Conservation (phyloP, 352 stramenopile genomes). For the Globisporangium cederbergense region DNA sequence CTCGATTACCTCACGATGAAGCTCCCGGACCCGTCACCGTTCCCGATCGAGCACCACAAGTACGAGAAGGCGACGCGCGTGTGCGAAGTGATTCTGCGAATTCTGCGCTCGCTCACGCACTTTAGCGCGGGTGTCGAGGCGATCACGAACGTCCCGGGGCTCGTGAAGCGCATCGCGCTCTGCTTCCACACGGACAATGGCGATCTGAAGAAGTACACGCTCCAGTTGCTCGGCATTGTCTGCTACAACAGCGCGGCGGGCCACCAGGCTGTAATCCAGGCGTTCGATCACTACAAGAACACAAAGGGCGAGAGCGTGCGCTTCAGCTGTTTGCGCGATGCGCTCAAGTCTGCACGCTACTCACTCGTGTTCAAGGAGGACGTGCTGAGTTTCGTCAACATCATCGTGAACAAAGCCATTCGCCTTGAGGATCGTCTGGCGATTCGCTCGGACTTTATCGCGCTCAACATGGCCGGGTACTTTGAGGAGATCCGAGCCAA, state of each 20-base stretch:
- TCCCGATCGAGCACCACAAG: constrained; percentile 74
- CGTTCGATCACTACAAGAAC: constrained; percentile 83
- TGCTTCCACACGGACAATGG: constrained; percentile 85
- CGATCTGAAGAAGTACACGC: constrained; percentile 78
- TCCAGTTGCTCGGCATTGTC: constrained; percentile 79
- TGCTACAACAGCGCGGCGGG: constrained; percentile 86
- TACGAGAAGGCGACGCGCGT: constrained; percentile 76
- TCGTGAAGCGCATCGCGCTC: constrained; percentile 75
- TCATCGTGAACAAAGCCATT: constrained; percentile 88
- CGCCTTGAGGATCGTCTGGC: constrained; percentile 75
- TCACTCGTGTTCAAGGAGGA: constrained; percentile 88
- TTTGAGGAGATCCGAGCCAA: constrained; percentile 87
- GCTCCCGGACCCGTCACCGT: constrained; percentile 76
- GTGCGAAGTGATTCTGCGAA: constrained; percentile 74
- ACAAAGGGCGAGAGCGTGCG: constrained; percentile 76
- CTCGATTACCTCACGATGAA: constrained; percentile 87
- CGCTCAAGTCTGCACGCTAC: constrained; percentile 78
- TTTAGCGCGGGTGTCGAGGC: constrained; percentile 77
- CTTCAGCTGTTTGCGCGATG: constrained; percentile 80
- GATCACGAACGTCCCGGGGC: constrained; percentile 75
- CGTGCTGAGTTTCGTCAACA: constrained; percentile 87
- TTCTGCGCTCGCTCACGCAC: constrained; percentile 73
- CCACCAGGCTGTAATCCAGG: constrained; percentile 74
- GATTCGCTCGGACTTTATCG: constrained; percentile 83
- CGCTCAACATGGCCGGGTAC: constrained; percentile 80